Conservation (phyloP, 2,329 filamentous ascomycete species). For the Aspergillus pseudoglaucus region DNA sequence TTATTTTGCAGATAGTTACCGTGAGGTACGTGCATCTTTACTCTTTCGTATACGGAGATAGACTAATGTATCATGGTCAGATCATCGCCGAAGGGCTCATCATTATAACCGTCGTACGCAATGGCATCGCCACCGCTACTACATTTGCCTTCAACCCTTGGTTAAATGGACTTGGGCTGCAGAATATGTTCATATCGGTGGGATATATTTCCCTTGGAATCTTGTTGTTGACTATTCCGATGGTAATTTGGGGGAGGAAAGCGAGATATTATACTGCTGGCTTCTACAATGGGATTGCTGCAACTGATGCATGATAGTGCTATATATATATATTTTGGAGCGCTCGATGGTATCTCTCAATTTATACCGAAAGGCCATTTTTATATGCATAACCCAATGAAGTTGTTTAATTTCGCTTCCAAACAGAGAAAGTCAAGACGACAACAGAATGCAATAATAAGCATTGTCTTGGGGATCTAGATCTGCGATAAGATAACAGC, state of each 20-base stretch:
- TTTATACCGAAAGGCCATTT: too few relatives aligned
- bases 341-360: too few relatives aligned
- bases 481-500: neutral
- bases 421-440: too few relatives aligned
- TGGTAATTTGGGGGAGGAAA: constrained; percentile 5
- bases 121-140: constrained; percentile 1
- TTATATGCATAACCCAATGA: too few relatives aligned
- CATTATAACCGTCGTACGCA: neutral
- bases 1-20: constrained; percentile 6
- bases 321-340: too few relatives aligned
- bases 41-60: neutral
- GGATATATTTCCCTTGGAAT: constrained; percentile 2
- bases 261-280: constrained; percentile 1
- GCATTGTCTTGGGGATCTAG: too few relatives aligned
- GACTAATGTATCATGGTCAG: neutral
- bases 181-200: constrained; percentile 4
- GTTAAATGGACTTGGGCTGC: constrained; percentile 2
- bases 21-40: constrained; percentile 1
- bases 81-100: neutral
- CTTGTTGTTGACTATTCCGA: neutral
- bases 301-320: too few relatives aligned
- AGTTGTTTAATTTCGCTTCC: too few relatives aligned
- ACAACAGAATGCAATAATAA: too few relatives aligned
- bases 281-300: neutral
- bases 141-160: constrained; percentile 4